Evolutionary conservation across 2,329 filamentous ascomycete species (phyloP).

Genomic region (Rhynchosporium secalis): DNA sequence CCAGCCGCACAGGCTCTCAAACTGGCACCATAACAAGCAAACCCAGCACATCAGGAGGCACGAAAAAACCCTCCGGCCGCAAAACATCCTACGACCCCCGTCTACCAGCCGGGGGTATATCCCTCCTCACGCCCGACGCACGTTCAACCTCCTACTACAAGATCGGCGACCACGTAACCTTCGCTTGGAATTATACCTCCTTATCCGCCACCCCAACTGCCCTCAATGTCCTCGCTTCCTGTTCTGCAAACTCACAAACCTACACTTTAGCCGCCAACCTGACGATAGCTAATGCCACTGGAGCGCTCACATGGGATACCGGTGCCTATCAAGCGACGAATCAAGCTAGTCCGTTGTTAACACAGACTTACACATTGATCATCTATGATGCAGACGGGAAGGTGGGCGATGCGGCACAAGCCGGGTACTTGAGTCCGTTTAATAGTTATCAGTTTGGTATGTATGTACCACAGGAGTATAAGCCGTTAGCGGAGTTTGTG

Average conservation of each 20-base stretch:
- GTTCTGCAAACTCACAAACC: conserved; percentile 51
- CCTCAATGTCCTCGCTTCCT: conserved; percentile 59
- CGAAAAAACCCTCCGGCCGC: conserved; percentile 19
- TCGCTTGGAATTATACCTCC: conserved; percentile 66
- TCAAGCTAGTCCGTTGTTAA: conserved; percentile 47
- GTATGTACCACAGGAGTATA: conserved; percentile 55
- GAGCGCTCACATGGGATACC: conserved; percentile 60
- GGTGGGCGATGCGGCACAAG: conserved; percentile 50
- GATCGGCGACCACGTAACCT: conserved; percentile 59
- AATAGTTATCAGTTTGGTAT: conserved; percentile 56
- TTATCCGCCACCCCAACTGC: conserved; percentile 58
- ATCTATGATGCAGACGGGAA: conserved; percentile 59
- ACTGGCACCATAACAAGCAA: conserved; percentile 14
- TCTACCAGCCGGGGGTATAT: conserved; percentile 52
- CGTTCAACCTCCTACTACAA: conserved; percentile 55
- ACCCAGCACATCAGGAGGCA: conserved; percentile 13
- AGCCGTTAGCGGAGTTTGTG: conserved; percentile 52
- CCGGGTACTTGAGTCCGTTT: conserved; percentile 57
- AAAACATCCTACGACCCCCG: conserved; percentile 45
- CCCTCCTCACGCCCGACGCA: conserved; percentile 53
- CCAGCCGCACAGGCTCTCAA: conserved; percentile 8
- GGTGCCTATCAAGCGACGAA: conserved; percentile 49
- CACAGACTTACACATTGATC: conserved; percentile 60
- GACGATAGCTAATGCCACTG: conserved; percentile 53
- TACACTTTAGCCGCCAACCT: conserved; percentile 66